A percentile compares a stretch with the other conserved stretches of the same genome.
Conservation (phyloP, 768 basidiomycete genomes). For the Tylopilus intermedius region DNA sequence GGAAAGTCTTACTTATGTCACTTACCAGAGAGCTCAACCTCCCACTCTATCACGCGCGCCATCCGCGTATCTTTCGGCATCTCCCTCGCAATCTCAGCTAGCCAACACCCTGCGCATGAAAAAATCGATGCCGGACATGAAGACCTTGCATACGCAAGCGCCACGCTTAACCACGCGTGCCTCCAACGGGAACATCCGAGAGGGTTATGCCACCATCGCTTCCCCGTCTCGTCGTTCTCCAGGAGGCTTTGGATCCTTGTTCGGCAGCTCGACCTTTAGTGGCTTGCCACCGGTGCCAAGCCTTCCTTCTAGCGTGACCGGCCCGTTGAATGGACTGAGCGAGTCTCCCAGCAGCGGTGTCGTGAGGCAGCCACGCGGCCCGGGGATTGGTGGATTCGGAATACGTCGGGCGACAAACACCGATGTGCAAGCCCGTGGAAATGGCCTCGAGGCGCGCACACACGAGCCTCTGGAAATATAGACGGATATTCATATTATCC, state of each 20-base stretch:
- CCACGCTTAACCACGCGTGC: conserved; percentile 76
- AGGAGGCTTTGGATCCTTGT: conserved; percentile 67
- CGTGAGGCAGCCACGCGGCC: conserved; percentile 81
- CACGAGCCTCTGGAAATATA: conserved; percentile 86
- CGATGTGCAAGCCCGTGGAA: conserved; percentile 48
- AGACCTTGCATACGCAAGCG: conserved; percentile 73
- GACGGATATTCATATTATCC: conserved; percentile 7
- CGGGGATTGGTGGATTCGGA: conserved; percentile 71
- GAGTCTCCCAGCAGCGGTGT: conserved; percentile 46
- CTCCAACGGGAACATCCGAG: conserved; percentile 85
- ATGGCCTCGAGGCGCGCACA: conserved; percentile 74
- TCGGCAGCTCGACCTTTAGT: conserved; percentile 30
- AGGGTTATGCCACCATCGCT: conserved; percentile 82
- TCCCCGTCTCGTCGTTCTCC: conserved; percentile 75
- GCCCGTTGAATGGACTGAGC: conserved; percentile 40
- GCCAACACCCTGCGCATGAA: conserved; percentile 72
- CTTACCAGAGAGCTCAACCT: conserved; percentile 40
- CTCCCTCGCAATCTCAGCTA: conserved; percentile 40
- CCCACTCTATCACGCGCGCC: conserved; percentile 73
- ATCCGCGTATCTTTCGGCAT: conserved; percentile 69
- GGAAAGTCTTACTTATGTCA: conserved; percentile 13
- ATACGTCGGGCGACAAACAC: conserved; percentile 41
- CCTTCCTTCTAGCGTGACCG: conserved; percentile 55
- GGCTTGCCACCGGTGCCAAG: conserved; percentile 73
- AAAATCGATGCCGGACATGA: conserved; percentile 99